Percentiles rank a stretch among this genome's conserved stretches.
phyloP scores from a whole-genome alignment of 257 asterid genomes.

The Solanum gandarillasii region DNA sequence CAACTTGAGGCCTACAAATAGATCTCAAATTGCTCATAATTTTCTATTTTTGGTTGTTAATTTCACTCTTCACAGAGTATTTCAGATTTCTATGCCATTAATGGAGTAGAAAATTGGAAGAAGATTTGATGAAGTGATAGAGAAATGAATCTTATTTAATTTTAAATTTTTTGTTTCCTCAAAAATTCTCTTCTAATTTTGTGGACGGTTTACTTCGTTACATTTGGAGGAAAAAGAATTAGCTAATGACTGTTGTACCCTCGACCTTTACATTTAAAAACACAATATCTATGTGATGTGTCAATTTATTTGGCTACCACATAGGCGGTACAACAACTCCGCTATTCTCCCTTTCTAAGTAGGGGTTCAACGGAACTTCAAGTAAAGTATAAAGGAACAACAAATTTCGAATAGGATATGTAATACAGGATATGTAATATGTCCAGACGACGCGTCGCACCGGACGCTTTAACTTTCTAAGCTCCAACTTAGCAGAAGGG shows the following conservation, averaged over 20 bases:
- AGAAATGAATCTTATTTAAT: not conserved
- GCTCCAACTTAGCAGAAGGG: no score
- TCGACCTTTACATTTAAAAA: not conserved
- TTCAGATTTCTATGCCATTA: not conserved
- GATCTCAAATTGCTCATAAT: slow-evolving; percentile 66
- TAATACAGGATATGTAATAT: no score
- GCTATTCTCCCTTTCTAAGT: no score
- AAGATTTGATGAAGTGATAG: not conserved
- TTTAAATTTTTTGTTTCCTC: not conserved
- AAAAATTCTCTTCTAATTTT: not conserved
- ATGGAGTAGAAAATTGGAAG: not conserved
- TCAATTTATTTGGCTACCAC: not conserved
- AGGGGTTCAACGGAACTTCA: no score
- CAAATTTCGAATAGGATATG: no score
- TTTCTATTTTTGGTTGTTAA: not conserved
- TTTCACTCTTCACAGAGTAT: not conserved
- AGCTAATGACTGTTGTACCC: not conserved
- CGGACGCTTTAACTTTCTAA: no score
- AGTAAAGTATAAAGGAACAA: no score
- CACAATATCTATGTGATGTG: not conserved
- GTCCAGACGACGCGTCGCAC: no score
- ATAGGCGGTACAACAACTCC: no score
- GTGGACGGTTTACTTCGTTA: slow-evolving; percentile 10
- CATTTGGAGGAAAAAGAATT: not conserved
- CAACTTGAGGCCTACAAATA: slow-evolving; percentile 55